phyloP scores from a whole-genome alignment of 2,329 filamentous ascomycete genomes.

The Cryoendolithus antarcticus region DNA sequence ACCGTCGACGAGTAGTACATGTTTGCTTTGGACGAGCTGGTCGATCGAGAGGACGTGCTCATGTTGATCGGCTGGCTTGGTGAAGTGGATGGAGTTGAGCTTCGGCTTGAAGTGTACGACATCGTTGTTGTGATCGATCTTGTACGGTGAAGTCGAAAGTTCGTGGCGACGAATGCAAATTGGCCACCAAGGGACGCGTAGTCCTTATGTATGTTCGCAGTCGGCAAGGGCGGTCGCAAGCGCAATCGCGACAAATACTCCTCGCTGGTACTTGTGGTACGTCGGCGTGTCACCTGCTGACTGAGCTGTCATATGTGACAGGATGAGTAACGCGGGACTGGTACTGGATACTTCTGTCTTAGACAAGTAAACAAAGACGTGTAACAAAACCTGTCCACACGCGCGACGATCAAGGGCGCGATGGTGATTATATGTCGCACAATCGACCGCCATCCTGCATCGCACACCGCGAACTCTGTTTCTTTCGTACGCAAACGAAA shows the following conservation, averaged over 20 bases:
- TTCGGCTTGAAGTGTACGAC: conserved; percentile 5
- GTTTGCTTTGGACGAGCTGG: conserved; percentile 8
- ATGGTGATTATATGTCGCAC: too few relatives aligned
- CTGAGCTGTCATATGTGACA: conserved; percentile 5
- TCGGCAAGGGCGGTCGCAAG: neutral
- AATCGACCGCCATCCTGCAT: too few relatives aligned
- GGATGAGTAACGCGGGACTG: conserved; percentile 6
- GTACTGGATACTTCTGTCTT: conserved; percentile 3
- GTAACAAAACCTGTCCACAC: too few relatives aligned
- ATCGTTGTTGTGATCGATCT: neutral
- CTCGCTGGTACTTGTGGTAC: conserved; percentile 3
- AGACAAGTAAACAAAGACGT: conserved; percentile 6
- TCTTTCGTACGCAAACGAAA: too few relatives aligned
- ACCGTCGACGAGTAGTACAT: conserved; percentile 9
- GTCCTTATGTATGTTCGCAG: conserved; percentile 1
- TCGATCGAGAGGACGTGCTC: conserved; percentile 6
- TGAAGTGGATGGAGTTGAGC: conserved; percentile 5
- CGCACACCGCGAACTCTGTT: too few relatives aligned
- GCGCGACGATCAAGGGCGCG: too few relatives aligned
- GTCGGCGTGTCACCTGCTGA: conserved; percentile 5
- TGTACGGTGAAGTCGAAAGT: neutral
- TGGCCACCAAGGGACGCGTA: neutral
- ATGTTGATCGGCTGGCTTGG: conserved; percentile 5
- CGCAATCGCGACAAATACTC: conserved; percentile 2
- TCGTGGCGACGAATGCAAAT: neutral